Evolutionary conservation across 1,139 yeast species (phyloP).

Genomic region (Lodderomyces orthopsilosis): DNA sequence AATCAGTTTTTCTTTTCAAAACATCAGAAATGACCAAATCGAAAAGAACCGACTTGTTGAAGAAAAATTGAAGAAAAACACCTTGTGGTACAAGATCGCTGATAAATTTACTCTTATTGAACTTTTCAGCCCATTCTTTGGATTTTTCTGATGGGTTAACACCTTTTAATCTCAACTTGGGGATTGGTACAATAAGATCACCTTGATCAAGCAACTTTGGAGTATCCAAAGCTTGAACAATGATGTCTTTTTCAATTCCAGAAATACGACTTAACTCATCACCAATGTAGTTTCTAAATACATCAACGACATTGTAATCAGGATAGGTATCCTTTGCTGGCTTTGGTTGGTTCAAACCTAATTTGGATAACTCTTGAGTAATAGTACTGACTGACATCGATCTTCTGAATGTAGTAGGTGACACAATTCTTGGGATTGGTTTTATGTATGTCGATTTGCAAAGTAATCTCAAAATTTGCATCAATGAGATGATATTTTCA

Average conservation of each 20-base stretch:
- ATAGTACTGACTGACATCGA: constrained; percentile 21
- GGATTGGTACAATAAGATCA: constrained; percentile 88
- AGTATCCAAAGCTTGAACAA: constrained; percentile 86
- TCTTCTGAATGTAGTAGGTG: constrained; percentile 4
- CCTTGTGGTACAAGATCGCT: constrained; percentile 79
- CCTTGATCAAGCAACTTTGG: constrained; percentile 87
- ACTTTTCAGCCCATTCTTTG: constrained; percentile 70
- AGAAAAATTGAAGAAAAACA: constrained; percentile 87
- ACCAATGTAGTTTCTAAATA: constrained; percentile 86
- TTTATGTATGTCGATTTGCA: not conserved
- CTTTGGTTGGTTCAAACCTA: constrained; percentile 36
- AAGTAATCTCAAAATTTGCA: constrained; percentile 11
- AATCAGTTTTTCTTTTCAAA: constrained; percentile 55
- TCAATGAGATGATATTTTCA: constrained; percentile 4
- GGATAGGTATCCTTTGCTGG: constrained; percentile 51
- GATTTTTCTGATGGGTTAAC: constrained; percentile 83
- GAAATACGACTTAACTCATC: constrained; percentile 71
- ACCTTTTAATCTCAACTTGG: constrained; percentile 89
- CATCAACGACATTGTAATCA: constrained; percentile 71
- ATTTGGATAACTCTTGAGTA: constrained; percentile 32
- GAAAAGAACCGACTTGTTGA: constrained; percentile 63
- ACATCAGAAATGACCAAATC: constrained; percentile 71
- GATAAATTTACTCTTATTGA: constrained; percentile 67
- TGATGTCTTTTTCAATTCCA: constrained; percentile 64
- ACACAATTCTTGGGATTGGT: not conserved